Evolutionary conservation across 345 rosid genomes (phyloP), one percentile per base, ranked within the genome.

Genomic region (Clausena lansium): DNA sequence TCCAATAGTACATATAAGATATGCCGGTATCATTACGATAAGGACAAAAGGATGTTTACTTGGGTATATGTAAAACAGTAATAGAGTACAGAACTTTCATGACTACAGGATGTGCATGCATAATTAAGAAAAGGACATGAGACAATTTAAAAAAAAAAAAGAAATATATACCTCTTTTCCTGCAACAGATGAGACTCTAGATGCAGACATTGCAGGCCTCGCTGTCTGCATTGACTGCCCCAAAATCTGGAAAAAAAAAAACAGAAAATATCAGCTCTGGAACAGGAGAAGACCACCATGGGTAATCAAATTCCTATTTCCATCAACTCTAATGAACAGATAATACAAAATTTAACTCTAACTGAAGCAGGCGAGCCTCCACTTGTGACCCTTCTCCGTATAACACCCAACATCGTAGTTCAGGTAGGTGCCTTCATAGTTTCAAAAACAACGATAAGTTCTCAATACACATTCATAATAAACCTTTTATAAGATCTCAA

Each of bases 291-390:
- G 20, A 50, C 24, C 27, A 50, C 17, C 22, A 52, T 4, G 41
- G 15, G 6, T 30, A 52, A 52, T n/a, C 59, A 69, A 63, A 52
- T 54, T n/a, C 38, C 70, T 14, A 13, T 5, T 14, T n/a, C 30
- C 60, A 39, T 30, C 79, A 58, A 63, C 30, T 25, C 36, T 30
- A 60, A 80, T 33, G 2, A 6, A 11, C n/a, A 52, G 54, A 19
- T 47, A 71, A 79, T 9, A 20, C 52, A 73, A 24, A 39, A 39
- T 11, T 45, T 54, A 82, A 65, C 27, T 75, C 83, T 81, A 74
- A 89, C 90, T 84, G 76, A 82, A 74, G 81, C 78, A 76, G 85
- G 81, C 47, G 85, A 85, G 85, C 90, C 78, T 79, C 90, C 84
- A 78, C 45, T 63, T 20, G 79, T 69, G 59, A 82, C 89, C 74